Conservation (phyloP, 306 rosid genomes). For the Cicer cuneatum region DNA sequence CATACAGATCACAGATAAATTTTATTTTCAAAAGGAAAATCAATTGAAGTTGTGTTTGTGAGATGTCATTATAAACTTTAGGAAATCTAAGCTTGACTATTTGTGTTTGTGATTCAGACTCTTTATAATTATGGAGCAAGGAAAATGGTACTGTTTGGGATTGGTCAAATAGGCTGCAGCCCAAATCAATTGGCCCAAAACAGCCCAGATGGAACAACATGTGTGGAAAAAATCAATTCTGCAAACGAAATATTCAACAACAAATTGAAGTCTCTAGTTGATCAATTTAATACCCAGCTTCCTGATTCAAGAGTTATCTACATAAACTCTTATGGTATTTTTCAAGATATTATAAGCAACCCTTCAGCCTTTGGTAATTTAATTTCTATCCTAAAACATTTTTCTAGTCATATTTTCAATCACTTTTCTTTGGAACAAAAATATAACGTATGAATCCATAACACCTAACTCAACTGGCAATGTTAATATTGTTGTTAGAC, state of each 20-base stretch:
- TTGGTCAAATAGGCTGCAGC: conserved; percentile 92
- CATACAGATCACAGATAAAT: too few relatives aligned
- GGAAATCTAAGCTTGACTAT: background rate
- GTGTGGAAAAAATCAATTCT: conserved; percentile 69
- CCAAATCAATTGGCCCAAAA: conserved; percentile 76
- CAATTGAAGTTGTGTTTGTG: too few relatives aligned
- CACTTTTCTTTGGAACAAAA: background rate
- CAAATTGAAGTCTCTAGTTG: conserved; percentile 64
- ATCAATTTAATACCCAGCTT: conserved; percentile 62
- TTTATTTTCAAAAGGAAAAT: too few relatives aligned
- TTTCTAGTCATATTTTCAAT: background rate
- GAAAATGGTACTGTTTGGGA: conserved; percentile 78
- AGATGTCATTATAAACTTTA: too few relatives aligned
- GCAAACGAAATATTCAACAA: conserved; percentile 79
- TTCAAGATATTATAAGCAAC: conserved; percentile 67
- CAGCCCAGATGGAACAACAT: conserved; percentile 77
- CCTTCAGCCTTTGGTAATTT: conserved; percentile 75
- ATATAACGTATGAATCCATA: background rate
- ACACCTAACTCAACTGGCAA: too few relatives aligned
- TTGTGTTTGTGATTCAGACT: conserved; percentile 45
- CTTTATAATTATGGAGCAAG: conserved; percentile 86
- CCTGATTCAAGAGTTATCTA: conserved; percentile 71
- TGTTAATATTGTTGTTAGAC: too few relatives aligned
- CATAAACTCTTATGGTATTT: conserved; percentile 71
- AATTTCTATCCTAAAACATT: background rate